phyloP scores from a whole-genome alignment of 2,329 filamentous ascomycete genomes.

The Magnaporthiopsis rhizophila region DNA sequence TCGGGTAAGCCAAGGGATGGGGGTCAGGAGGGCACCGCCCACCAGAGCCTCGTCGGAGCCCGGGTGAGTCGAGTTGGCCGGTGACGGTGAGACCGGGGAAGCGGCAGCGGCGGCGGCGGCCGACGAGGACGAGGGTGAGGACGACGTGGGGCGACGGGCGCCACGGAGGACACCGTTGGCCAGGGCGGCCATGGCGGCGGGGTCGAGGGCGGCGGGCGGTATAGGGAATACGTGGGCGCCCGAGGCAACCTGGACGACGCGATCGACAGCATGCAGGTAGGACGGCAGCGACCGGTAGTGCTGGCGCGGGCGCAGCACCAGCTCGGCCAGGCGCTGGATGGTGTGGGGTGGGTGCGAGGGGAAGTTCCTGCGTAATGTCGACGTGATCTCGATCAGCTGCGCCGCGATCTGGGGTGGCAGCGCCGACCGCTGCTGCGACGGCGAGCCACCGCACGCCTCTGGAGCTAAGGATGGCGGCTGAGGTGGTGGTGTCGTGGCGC shows the following conservation, averaged over 20 bases:
- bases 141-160: conserved; percentile 23
- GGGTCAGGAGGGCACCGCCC: conserved; percentile 83
- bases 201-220: conserved; percentile 55
- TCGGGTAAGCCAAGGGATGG: conserved; percentile 73
- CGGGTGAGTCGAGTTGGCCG: conserved; percentile 35
- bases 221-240: conserved; percentile 75
- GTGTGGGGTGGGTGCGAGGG: conserved; percentile 76
- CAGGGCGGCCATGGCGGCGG: conserved; percentile 41
- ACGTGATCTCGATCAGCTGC: conserved; percentile 53
- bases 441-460: background rate
- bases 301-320: conserved; percentile 64
- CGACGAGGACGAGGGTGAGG: conserved; percentile 18
- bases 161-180: conserved; percentile 55
- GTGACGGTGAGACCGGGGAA: conserved; percentile 20
- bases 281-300: conserved; percentile 78
- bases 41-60: conserved; percentile 85
- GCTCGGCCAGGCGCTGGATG: conserved; percentile 83
- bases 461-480: conserved; percentile 13
- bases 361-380: conserved; percentile 60
- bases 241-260: conserved; percentile 84
- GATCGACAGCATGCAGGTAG: conserved; percentile 85
- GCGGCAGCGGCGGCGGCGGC: conserved; percentile 13
- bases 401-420: conserved; percentile 57
- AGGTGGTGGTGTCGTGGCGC: conserved; percentile 6
- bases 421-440: conserved; percentile 14